Conservation (phyloP, 192 early-diverging fungal genomes). For the Coemansia sp. region DNA sequence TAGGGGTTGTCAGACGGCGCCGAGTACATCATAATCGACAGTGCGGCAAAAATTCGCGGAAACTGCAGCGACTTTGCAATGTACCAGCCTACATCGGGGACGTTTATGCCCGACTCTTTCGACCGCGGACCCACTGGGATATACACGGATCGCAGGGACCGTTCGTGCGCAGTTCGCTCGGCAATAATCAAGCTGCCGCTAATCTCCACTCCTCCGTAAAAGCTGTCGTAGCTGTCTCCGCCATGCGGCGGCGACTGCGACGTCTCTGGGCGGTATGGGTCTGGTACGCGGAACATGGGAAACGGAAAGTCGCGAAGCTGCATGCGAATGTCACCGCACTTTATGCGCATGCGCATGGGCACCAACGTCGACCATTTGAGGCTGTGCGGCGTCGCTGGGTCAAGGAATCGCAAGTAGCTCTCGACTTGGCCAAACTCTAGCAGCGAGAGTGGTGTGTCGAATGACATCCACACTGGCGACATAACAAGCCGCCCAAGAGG, state of each 20-base stretch:
- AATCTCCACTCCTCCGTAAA: constrained; percentile 42
- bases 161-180: constrained; percentile 37
- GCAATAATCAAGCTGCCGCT: constrained; percentile 46
- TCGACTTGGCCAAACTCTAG: constrained; percentile 48
- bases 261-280: constrained; percentile 36
- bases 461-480: constrained; percentile 35
- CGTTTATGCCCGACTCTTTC: constrained; percentile 17
- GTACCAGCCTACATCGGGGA: constrained; percentile 40
- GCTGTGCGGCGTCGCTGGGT: constrained; percentile 41
- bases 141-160: constrained; percentile 40
- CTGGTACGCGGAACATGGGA: constrained; percentile 51
- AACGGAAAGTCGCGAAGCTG: constrained; percentile 55
- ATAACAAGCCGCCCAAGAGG: constrained; percentile 42
- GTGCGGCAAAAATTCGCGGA: constrained; percentile 41
- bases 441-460: constrained; percentile 46
- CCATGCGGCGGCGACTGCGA: neutral
- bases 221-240: constrained; percentile 30
- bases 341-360: constrained; percentile 45
- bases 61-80: constrained; percentile 50
- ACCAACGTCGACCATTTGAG: constrained; percentile 50
- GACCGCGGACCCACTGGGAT: constrained; percentile 45
- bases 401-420: constrained; percentile 49
- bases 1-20: constrained; percentile 11
- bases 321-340: constrained; percentile 46
- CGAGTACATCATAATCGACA: constrained; percentile 47